phyloP scores from a whole-genome alignment of 202 grass and related monocot species.

The Saccharum hybrid region DNA sequence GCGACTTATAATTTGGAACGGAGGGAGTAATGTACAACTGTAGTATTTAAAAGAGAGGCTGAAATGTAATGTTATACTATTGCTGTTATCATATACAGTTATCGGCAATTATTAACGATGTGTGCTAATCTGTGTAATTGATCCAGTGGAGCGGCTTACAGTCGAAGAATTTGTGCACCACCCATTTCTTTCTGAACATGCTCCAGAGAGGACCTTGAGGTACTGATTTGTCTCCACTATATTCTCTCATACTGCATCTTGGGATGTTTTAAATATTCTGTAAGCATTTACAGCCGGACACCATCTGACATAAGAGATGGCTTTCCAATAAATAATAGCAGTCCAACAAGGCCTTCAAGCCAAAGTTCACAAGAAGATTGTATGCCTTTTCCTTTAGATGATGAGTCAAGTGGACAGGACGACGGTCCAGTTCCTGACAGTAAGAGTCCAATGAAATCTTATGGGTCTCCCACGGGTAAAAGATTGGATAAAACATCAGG shows the following conservation, averaged over 20 bases:
- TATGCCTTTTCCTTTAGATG: conserved; percentile 91
- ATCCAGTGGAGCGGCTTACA: conserved; percentile 94
- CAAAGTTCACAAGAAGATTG: conserved; percentile 87
- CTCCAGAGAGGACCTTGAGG: conserved; percentile 56
- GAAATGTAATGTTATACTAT: neutral
- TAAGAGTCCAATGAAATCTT: conserved; percentile 54
- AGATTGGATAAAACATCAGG: conserved; percentile 62
- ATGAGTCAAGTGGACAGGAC: conserved; percentile 64
- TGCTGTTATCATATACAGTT: conserved; percentile 17
- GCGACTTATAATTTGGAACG: no score
- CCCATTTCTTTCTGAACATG: conserved; percentile 78
- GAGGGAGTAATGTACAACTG: neutral
- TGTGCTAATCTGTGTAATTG: conserved; percentile 43
- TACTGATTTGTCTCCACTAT: conserved; percentile 42
- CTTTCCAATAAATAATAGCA: conserved; percentile 54
- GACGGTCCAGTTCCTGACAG: conserved; percentile 46
- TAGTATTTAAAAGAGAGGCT: neutral
- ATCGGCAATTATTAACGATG: conserved; percentile 21
- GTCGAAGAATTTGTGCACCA: conserved; percentile 96
- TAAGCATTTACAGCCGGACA: conserved; percentile 51
- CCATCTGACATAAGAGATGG: conserved; percentile 56
- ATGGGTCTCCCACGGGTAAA: conserved; percentile 53
- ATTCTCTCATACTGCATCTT: conserved; percentile 31
- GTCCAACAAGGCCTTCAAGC: conserved; percentile 54
- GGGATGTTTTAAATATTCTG: conserved; percentile 41